Evolutionary conservation across 805 yeast species (phyloP).

Genomic region (Candida nemodendra): DNA sequence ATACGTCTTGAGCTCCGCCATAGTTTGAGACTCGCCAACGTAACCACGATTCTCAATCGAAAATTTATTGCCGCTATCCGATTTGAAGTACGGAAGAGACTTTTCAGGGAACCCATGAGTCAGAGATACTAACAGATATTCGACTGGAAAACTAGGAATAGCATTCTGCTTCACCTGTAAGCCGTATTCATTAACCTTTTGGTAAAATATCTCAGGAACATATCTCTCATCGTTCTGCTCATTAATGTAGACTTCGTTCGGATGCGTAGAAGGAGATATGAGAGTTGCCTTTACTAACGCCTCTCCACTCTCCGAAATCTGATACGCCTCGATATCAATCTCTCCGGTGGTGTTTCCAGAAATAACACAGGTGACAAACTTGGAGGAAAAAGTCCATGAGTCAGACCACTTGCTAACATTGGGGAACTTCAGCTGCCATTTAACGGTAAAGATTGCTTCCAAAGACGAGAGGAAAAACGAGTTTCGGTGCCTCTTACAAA

Average conservation of each 20-base stretch:
- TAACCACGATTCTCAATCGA: constrained; percentile 80
- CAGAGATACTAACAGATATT: constrained; percentile 77
- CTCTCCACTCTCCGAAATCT: constrained; percentile 84
- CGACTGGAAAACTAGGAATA: constrained; percentile 91
- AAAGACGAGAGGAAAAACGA: constrained; percentile 87
- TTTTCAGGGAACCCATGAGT: constrained; percentile 89
- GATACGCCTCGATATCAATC: constrained; percentile 88
- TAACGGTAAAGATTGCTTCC: constrained; percentile 82
- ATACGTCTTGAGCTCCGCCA: constrained; percentile 50
- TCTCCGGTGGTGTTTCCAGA: constrained; percentile 88
- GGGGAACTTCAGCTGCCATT: constrained; percentile 65
- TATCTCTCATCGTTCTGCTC: constrained; percentile 71
- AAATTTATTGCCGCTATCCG: constrained; percentile 41
- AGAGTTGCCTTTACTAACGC: constrained; percentile 84
- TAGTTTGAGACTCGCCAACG: constrained; percentile 71
- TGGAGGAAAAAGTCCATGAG: constrained; percentile 71
- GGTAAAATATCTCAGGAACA: constrained; percentile 92
- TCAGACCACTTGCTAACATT: constrained; percentile 63
- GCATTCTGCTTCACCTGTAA: constrained; percentile 85
- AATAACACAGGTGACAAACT: constrained; percentile 89
- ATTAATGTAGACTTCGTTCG: constrained; percentile 79
- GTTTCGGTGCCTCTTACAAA: constrained; percentile 90
- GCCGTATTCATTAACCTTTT: constrained; percentile 82
- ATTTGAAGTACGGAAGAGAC: constrained; percentile 50
- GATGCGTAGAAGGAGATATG: constrained; percentile 85